Evolutionary conservation across 2,329 filamentous ascomycete species (phyloP).

Genomic region (Trichoderma endophyticum): DNA sequence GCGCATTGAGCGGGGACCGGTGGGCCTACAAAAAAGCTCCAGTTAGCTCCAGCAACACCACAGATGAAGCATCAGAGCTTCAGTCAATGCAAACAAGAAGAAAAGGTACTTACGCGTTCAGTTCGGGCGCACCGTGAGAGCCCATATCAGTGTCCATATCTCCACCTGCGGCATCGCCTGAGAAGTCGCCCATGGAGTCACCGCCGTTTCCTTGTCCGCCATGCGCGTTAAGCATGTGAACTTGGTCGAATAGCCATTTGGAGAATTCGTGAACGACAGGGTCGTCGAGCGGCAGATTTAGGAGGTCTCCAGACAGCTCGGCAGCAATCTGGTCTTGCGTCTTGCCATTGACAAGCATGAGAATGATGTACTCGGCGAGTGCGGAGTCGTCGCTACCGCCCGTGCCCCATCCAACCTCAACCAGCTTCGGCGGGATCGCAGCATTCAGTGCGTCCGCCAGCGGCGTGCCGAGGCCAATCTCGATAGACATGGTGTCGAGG

Average conservation of each 20-base stretch:
- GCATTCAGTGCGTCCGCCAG: slow-evolving; percentile 79
- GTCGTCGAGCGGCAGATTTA: slow-evolving; percentile 79
- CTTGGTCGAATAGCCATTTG: slow-evolving; percentile 89
- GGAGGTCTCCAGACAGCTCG: slow-evolving; percentile 83
- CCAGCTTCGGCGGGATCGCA: slow-evolving; percentile 84
- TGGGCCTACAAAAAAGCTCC: slow-evolving; percentile 60
- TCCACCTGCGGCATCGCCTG: slow-evolving; percentile 34
- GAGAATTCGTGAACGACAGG: slow-evolving; percentile 79
- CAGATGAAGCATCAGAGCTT: background rate
- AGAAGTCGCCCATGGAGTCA: slow-evolving; percentile 28
- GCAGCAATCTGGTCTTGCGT: slow-evolving; percentile 83
- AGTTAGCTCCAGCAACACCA: background rate
- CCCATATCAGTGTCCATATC: slow-evolving; percentile 73
- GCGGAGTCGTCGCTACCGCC: slow-evolving; percentile 74
- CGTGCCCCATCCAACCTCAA: slow-evolving; percentile 88
- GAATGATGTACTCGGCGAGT: slow-evolving; percentile 91
- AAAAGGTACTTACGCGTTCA: slow-evolving; percentile 55
- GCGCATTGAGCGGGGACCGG: slow-evolving; percentile 92
- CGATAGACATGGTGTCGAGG: slow-evolving; percentile 65
- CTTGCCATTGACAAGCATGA: slow-evolving; percentile 96
- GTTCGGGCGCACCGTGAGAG: slow-evolving; percentile 47
- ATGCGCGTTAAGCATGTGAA: slow-evolving; percentile 64
- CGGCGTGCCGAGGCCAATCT: slow-evolving; percentile 73
- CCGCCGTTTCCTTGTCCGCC: slow-evolving; percentile 39
- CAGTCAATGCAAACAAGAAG: background rate